phyloP scores from a whole-genome alignment of 768 basidiomycete species.

The Tulasnella sp. region DNA sequence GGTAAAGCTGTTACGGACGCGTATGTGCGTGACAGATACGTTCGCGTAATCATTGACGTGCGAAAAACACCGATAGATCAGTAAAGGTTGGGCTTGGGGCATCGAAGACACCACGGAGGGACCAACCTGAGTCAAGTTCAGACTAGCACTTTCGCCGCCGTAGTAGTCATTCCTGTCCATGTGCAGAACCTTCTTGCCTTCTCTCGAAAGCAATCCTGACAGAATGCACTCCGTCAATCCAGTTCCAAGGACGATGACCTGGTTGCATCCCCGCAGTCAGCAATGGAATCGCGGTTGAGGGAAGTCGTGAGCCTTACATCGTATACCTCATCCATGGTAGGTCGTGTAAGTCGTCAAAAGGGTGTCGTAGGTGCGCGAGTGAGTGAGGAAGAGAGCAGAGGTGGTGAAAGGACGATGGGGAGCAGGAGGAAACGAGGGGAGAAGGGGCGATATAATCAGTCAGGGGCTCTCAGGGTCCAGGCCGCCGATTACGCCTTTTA shows the following conservation, averaged over 20 bases:
- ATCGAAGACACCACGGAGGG: background rate
- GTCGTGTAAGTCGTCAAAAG: background rate
- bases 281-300: background rate
- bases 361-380: background rate
- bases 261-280: constrained; percentile 25
- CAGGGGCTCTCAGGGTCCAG: constrained; percentile 6
- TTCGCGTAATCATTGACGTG: background rate
- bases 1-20: constrained; percentile 67
- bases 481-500: background rate
- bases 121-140: constrained; percentile 93
- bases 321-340: constrained; percentile 96
- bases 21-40: background rate
- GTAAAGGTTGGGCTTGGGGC: constrained; percentile 1
- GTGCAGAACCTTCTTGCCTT: constrained; percentile 99
- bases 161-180: constrained; percentile 99
- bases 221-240: constrained; percentile 98
- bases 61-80: background rate
- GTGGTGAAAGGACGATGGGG: background rate
- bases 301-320: constrained; percentile 53
- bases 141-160: constrained; percentile 92
- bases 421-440: constrained; percentile 12
- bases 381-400: background rate
- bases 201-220: constrained; percentile 93
- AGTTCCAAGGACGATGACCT: constrained; percentile 92
- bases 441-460: constrained; percentile 3